phyloP scores from a whole-genome alignment of 129 eudicot genomes.

The Dittrichia graveolens region DNA sequence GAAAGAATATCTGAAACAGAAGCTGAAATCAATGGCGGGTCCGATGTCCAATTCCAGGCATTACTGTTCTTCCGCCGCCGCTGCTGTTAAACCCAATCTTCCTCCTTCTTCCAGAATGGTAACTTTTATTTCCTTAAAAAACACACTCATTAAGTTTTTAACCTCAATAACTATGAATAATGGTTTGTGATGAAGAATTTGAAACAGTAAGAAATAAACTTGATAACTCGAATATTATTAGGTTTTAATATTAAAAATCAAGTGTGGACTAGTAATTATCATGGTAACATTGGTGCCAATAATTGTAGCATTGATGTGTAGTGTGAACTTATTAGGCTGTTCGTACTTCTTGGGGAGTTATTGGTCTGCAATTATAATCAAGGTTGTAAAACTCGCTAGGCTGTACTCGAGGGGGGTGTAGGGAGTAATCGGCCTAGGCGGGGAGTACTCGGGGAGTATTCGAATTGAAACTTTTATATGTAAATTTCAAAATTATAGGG shows the following conservation, averaged over 20 bases:
- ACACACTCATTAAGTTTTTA: slow-evolving; percentile 8
- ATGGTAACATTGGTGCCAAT: no score
- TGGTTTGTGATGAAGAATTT: not conserved
- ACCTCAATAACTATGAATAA: not conserved
- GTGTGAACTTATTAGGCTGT: not conserved
- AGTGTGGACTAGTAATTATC: not conserved
- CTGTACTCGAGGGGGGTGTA: no score
- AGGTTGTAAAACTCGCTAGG: no score
- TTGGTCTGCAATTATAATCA: not conserved
- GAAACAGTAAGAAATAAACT: no score
- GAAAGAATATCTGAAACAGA: slow-evolving; percentile 30
- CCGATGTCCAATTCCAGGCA: slow-evolving; percentile 27
- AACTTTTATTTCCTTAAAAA: not conserved
- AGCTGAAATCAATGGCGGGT: slow-evolving; percentile 38
- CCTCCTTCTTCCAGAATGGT: slow-evolving; percentile 59
- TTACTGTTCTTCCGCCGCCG: slow-evolving; percentile 37
- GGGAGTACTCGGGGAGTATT: no score
- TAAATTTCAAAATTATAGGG: no score
- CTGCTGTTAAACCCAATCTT: slow-evolving; percentile 36
- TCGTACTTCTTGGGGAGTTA: not conserved
- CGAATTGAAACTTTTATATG: no score
- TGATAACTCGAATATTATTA: not conserved
- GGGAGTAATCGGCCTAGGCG: no score
- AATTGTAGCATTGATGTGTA: no score
- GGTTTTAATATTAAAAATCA: not conserved